phyloP scores from a whole-genome alignment of 1,284 basidiomycete genomes.

The Melampsora americana region DNA sequence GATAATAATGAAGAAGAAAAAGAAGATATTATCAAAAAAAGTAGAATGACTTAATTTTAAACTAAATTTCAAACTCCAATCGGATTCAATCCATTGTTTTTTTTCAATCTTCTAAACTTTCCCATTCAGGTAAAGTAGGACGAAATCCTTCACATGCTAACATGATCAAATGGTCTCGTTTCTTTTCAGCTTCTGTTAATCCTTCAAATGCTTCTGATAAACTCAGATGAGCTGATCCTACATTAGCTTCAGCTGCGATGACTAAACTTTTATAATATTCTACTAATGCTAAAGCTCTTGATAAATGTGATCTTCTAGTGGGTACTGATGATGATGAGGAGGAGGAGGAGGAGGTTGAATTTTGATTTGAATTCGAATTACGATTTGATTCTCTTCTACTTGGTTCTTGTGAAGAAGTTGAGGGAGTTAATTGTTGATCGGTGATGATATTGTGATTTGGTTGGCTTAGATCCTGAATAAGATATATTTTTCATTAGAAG shows the following conservation, averaged over 20 bases:
- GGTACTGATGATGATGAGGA: not conserved
- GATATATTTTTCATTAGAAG: too few species aligned
- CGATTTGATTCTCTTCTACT: not conserved
- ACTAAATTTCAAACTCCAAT: too few species aligned
- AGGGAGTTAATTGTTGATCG: too few species aligned
- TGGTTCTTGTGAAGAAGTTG: too few species aligned
- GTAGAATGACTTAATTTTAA: too few species aligned
- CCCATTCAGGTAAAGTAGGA: constrained; percentile 18
- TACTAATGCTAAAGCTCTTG: constrained; percentile 22
- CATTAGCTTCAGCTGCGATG: constrained; percentile 20
- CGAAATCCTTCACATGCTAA: constrained; percentile 30
- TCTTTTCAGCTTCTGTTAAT: constrained; percentile 24
- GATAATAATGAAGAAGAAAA: too few species aligned
- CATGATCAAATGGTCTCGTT: constrained; percentile 11
- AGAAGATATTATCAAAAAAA: too few species aligned
- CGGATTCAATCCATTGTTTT: too few species aligned
- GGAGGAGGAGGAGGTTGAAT: not conserved
- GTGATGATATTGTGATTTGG: too few species aligned
- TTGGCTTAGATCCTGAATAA: too few species aligned
- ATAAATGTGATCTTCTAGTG: constrained; percentile 6
- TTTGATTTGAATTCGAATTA: not conserved
- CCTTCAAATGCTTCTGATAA: constrained; percentile 15
- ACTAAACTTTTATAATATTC: constrained; percentile 10
- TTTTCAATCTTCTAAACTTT: not conserved
- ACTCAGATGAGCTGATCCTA: constrained; percentile 27